A percentile compares a stretch with the other conserved stretches of the same genome.
Conservation (phyloP, 2,329 filamentous ascomycete genomes). For the Coleophoma eucalyptorum region DNA sequence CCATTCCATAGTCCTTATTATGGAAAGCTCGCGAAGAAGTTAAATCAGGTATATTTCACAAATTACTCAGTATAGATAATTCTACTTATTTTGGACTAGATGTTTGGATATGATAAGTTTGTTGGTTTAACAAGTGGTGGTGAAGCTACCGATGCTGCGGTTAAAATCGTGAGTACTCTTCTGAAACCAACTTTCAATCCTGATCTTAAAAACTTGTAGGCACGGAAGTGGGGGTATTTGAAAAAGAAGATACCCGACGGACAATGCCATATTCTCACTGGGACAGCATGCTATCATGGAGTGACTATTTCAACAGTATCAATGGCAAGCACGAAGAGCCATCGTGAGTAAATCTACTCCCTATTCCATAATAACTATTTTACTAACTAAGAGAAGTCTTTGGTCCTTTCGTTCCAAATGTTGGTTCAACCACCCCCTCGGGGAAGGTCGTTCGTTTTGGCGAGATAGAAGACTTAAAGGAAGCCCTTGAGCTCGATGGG, state of each 20-base stretch:
- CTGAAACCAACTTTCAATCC: too few species aligned
- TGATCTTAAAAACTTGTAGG: too few species aligned
- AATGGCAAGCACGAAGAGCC: not conserved
- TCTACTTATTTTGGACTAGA: not conserved
- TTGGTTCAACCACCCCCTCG: slow-evolving; percentile 3
- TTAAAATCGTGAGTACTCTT: too few species aligned
- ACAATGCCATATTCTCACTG: slow-evolving; percentile 6
- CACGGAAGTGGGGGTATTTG: slow-evolving; percentile 6
- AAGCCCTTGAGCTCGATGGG: slow-evolving; percentile 1
- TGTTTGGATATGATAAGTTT: slow-evolving; percentile 10
- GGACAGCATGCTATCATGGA: slow-evolving; percentile 4
- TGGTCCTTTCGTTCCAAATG: slow-evolving; percentile 3
- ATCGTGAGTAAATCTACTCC: not conserved
- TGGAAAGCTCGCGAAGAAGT: slow-evolving; percentile 1
- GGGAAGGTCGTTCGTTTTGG: slow-evolving; percentile 2
- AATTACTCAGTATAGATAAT: not conserved
- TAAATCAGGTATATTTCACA: not conserved
- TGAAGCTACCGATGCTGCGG: slow-evolving; percentile 8
- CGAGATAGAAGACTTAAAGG: not conserved
- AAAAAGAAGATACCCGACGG: slow-evolving; percentile 3
- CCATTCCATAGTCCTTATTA: not conserved
- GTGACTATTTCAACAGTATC: not conserved
- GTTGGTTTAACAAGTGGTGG: slow-evolving; percentile 2
- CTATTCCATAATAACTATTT: not conserved
- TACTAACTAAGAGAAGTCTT: not conserved